A percentile compares a stretch with the other conserved stretches of the same genome.
Conservation (phyloP, 2,329 filamentous ascomycete species). For the Nemania sp. region DNA sequence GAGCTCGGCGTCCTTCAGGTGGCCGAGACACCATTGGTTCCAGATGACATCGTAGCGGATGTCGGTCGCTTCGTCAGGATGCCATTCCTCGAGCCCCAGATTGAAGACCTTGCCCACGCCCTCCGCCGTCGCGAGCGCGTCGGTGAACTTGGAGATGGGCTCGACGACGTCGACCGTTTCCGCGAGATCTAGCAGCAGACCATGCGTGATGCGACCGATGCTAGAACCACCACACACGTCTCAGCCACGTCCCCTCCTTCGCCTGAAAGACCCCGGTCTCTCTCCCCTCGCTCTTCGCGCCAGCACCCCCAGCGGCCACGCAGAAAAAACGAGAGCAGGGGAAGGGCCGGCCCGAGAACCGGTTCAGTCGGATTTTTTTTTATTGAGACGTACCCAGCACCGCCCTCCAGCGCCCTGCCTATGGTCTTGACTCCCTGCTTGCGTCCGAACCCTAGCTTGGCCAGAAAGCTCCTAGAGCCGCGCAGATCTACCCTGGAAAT, state of each 20-base stretch:
- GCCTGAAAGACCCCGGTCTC: too few species aligned
- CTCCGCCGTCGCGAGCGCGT: constrained; percentile 56
- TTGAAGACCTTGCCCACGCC: constrained; percentile 69
- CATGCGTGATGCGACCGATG: constrained; percentile 81
- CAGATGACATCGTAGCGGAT: constrained; percentile 77
- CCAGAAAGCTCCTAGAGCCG: constrained; percentile 70
- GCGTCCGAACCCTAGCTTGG: constrained; percentile 61
- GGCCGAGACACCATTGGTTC: constrained; percentile 88
- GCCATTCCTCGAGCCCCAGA: constrained; percentile 74
- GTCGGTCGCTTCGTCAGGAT: constrained; percentile 43
- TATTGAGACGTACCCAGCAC: constrained; percentile 43
- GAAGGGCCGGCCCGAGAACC: too few species aligned
- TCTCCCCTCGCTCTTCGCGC: too few species aligned
- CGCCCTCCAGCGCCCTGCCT: constrained; percentile 43
- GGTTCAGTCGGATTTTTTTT: too few species aligned
- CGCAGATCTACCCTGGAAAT: constrained; percentile 72
- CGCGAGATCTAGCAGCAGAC: constrained; percentile 72
- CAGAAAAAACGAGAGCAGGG: not conserved
- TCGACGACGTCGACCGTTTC: constrained; percentile 79
- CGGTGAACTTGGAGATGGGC: constrained; percentile 80
- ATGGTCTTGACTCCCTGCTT: constrained; percentile 39
- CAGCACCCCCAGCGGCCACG: too few species aligned
- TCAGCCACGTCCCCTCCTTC: constrained; percentile 9
- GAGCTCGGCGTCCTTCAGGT: constrained; percentile 76
- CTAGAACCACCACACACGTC: constrained; percentile 44